Base-by-base conservation (phyloP, 805 yeast genomes). In the Hanseniaspora taiwanica region DNA sequence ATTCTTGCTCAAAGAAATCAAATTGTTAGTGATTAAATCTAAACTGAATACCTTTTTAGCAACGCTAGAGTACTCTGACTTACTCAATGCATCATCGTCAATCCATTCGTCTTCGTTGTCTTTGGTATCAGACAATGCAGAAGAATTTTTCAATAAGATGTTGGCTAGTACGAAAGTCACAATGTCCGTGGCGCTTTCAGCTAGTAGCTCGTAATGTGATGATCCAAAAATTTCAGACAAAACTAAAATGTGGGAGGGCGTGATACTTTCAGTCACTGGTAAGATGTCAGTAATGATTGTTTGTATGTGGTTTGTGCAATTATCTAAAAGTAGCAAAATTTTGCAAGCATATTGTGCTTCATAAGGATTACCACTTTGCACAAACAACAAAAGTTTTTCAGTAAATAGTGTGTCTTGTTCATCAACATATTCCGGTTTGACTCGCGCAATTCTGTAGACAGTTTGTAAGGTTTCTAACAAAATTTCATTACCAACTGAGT, bases 321-420 rank as follows among this genome's bases (percentile, higher is more conserved):
- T 59, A 3, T 64, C 55, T 2, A 68, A 57, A n/a, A 73, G 60
- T 2, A 74, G 67, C 6, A 82, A 45, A 6, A 81, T 59, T 51
- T 74, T 76, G 7, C 74, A 60, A 0, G 87, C 69, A 52, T 77
- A 81, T 49, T 68, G 74, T 0, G 89, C 78, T 48, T 78, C 84
- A 8, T 50, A 33, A 1, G 82, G 74, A 2, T 71, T 57, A 0
- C 89, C 89, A 1, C 51, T 48, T 0, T 62, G 46, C 0, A 80
- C 71, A 21, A 78, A 58, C 2, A 58, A 53, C 35, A 64, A 59
- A 37, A 84, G 54, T 12, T 62, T 58, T 7, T 68, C 67, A 13
- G 62, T 47, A 45, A 78, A 74, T 3, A 47, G 42, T 1, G 50
- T 51, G 8, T 61, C 64, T 18, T 65, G 64, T n/a, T 59, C 56